Evolutionary conservation across 805 yeast genomes (phyloP).

Genomic region (Yamadazyma akitaensis): DNA sequence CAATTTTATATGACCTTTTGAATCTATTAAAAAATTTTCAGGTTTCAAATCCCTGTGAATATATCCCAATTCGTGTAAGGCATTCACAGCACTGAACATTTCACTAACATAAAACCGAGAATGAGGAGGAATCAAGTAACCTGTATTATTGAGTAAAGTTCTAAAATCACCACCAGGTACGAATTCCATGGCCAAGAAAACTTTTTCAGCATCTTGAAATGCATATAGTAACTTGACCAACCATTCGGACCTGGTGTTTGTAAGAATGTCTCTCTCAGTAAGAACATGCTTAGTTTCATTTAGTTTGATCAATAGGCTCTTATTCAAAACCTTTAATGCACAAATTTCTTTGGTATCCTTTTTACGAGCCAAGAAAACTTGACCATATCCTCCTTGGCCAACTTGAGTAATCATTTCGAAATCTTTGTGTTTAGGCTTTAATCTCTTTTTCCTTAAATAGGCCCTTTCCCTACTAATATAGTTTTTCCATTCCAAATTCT

Average conservation of each 20-base stretch:
- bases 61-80: conserved; percentile 90
- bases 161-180: conserved; percentile 99
- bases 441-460: conserved; percentile 78
- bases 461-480: conserved; percentile 85
- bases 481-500: conserved; percentile 59
- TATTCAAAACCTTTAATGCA: conserved; percentile 89
- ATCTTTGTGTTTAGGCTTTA: conserved; percentile 91
- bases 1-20: conserved; percentile 85
- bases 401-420: conserved; percentile 96
- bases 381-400: conserved; percentile 99
- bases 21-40: conserved; percentile 85
- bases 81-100: conserved; percentile 93
- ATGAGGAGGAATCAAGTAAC: conserved; percentile 88
- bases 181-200: conserved; percentile 96
- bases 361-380: conserved; percentile 93
- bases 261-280: conserved; percentile 93
- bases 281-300: conserved; percentile 95
- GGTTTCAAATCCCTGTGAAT: conserved; percentile 97
- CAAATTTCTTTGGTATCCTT: conserved; percentile 92
- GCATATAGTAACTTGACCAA: conserved; percentile 89
- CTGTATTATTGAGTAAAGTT: conserved; percentile 89
- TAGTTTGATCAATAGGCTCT: conserved; percentile 76
- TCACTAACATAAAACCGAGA: conserved; percentile 93
- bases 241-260: conserved; percentile 97
- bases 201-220: conserved; percentile 87